Base-by-base conservation (phyloP, 306 rosid genomes). In the Acacia crassicarpa region DNA sequence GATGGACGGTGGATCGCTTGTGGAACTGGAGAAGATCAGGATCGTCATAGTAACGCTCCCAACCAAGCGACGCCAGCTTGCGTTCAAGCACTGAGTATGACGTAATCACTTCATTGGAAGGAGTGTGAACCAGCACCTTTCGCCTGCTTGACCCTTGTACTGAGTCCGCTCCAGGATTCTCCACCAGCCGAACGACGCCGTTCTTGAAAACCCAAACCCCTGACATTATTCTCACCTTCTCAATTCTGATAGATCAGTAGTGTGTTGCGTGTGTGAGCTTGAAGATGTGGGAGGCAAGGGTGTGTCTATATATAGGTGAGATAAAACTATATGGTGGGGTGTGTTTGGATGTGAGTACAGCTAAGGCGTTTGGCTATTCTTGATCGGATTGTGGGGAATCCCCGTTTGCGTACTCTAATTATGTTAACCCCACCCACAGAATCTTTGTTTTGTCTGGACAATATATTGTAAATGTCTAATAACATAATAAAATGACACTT, bases 151-250 rank as follows among this genome's bases (percentile, higher is more conserved):
- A 76, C 2, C 85, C 86, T 23, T 74, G 82, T 9, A 51, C 13
- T 0, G 91, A 76, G 20, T 88, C 95, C 0, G 85, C 86, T 1
- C 92, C 96, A 0, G 89, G 96, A 51, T 94, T 92, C 80, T 96
- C 99, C 63, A 93, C 94, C 35, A 96, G 85, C 45, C 97, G 84
- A 25, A 93, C 87, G 53, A 96, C 97, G 4, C 97, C 97, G 86
- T 96, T 91, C 84, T 85, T 91, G 97, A 93, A 93, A 5, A 93
- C 92, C 99, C 99, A 93, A 51, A 96, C 98, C 48, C 99, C 99
- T 0, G 99, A 88, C 99, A 96, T 88, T 40, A 17, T 23, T 8
- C 9, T 25, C 16, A 12, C 16, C 16, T 8, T 20, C 27, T 38
- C 41, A 38, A 38, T 38, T 38, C 41, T 38, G 41, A 38, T 38